These are phyloP conservation scores for Solanum hybrid DNA, from an alignment of 305 asterid species.

Conservation along the genomic window DNA sequence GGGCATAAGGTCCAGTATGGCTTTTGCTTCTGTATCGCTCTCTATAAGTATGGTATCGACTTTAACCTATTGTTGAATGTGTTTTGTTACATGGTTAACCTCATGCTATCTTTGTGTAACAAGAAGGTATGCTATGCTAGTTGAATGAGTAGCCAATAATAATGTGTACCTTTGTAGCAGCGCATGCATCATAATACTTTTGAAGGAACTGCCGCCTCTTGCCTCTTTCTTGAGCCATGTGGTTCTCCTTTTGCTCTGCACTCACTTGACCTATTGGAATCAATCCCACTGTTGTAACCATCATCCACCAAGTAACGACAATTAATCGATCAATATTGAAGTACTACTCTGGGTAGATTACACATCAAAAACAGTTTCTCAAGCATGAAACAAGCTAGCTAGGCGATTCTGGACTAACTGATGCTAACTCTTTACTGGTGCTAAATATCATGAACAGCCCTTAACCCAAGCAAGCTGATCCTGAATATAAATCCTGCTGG, in stretches of 20 bases:
- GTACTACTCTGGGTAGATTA: neutral
- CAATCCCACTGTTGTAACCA: constrained; percentile 43
- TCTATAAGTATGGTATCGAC: constrained; percentile 64
- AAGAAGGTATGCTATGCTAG: neutral
- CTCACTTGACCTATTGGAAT: constrained; percentile 52
- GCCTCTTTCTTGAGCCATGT: constrained; percentile 43
- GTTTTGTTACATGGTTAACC: neutral
- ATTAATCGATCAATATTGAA: neutral
- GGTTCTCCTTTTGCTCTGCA: constrained; percentile 41
- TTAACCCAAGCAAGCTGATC: neutral
- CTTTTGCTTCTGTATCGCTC: constrained; percentile 59
- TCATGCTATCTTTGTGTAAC: neutral
- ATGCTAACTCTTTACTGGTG: neutral
- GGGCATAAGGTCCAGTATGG: constrained; percentile 67
- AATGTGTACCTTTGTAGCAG: constrained; percentile 31
- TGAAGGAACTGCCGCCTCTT: constrained; percentile 47
- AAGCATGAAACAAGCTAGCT: neutral
- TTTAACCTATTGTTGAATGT: constrained; percentile 26
- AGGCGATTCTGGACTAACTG: neutral
- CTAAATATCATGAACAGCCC: neutral
- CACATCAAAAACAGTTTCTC: neutral
- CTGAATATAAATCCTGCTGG: neutral
- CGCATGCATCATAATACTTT: constrained; percentile 34
- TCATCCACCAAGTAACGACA: neutral
- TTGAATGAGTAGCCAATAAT: neutral